Percentiles rank a stretch among this genome's conserved stretches.
Evolutionary conservation across 352 stramenopile species (phyloP).

Genomic region (Globisporangium spinosum): DNA sequence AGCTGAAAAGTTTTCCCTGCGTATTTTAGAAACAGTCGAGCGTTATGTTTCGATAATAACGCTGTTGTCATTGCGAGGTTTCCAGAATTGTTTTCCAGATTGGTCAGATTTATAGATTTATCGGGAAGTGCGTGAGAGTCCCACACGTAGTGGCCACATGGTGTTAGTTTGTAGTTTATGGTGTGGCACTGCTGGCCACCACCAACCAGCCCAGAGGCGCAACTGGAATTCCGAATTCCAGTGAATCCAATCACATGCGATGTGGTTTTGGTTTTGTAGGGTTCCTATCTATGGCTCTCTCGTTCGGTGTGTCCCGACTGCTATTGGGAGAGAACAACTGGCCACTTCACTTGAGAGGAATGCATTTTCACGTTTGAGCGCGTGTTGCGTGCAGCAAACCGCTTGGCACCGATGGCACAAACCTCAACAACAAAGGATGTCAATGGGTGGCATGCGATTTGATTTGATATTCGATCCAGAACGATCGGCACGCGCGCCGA

Average conservation of each 20-base stretch:
- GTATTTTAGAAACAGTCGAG: neutral
- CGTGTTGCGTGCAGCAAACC: neutral
- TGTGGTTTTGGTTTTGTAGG: neutral
- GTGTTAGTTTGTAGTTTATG: neutral
- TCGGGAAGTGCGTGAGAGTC: neutral
- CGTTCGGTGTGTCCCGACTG: neutral
- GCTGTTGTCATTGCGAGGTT: neutral
- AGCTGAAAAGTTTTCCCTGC: neutral
- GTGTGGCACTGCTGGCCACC: neutral
- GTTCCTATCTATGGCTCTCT: neutral
- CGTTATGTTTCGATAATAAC: neutral
- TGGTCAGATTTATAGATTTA: neutral
- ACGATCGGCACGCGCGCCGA: neutral
- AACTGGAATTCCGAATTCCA: neutral
- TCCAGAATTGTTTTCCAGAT: neutral
- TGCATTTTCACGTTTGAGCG: neutral
- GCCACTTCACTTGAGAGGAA: too few relatives aligned
- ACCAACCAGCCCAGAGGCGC: neutral
- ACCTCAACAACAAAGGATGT: neutral
- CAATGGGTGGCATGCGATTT: neutral
- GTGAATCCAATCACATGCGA: neutral
- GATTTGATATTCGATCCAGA: neutral
- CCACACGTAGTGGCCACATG: neutral
- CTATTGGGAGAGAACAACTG: neutral
- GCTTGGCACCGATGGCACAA: constrained; percentile 1